Evolutionary conservation across 164 flowering plant genomes (phyloP).

Genomic region (Sedum album): DNA sequence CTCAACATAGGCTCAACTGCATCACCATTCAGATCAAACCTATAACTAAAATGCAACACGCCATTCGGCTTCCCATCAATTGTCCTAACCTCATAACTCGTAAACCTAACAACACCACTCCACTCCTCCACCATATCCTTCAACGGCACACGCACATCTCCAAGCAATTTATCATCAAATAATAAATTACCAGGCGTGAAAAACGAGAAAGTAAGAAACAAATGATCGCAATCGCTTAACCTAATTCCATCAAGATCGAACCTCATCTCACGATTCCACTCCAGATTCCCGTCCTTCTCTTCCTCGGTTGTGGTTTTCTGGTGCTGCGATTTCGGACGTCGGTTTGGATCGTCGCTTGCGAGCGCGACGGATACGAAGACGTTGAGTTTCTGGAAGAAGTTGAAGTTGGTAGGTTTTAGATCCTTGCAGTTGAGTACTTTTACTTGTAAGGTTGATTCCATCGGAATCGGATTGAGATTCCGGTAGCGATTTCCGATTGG

Average conservation of each 20-base stretch:
- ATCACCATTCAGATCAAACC: not conserved
- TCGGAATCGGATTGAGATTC: not conserved
- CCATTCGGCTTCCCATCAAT: slow-evolving; percentile 1
- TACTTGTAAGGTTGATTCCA: not conserved
- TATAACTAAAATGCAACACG: slow-evolving; percentile 6
- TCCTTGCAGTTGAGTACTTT: slow-evolving; percentile 5
- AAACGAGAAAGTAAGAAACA: slow-evolving; percentile 1
- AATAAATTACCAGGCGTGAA: not conserved
- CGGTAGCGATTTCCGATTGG: not conserved
- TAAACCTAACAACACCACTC: slow-evolving; percentile 1
- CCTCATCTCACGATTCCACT: slow-evolving; percentile 3
- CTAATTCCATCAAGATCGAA: slow-evolving; percentile 3
- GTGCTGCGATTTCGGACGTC: not conserved
- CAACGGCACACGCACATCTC: slow-evolving; percentile 3
- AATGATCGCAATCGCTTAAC: not conserved
- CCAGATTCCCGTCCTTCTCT: slow-evolving; percentile 4
- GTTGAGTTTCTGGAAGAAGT: slow-evolving; percentile 5
- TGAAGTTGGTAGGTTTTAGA: slow-evolving; percentile 2
- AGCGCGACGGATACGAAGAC: slow-evolving; percentile 3
- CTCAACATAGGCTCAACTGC: not conserved
- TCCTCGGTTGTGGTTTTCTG: not conserved
- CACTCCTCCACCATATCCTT: not conserved
- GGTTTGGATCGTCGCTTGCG: slow-evolving; percentile 1
- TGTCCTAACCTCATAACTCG: slow-evolving; percentile 7
- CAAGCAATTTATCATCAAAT: slow-evolving; percentile 1